Base-by-base conservation (phyloP, 2,329 filamentous ascomycete species). In the Colletotrichum sp. region DNA sequence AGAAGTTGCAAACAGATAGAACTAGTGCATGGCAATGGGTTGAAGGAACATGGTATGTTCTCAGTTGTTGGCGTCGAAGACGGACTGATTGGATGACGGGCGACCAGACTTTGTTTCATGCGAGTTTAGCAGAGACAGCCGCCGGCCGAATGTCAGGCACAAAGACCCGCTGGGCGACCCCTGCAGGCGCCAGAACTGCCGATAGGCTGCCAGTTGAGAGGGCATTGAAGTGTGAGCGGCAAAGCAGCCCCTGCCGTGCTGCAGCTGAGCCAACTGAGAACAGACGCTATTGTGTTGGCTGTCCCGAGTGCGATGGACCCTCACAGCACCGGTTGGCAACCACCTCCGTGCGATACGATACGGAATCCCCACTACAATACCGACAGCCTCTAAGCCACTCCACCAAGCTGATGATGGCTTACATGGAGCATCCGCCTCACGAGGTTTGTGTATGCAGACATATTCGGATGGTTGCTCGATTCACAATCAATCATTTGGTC, bases 41-140 rank as follows among this genome's bases (percentile, higher is more conserved):
- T 72, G 48, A 55, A 75, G 66, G 67, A 55, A 64, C 63, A 70
- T 32, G 60, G 66, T 61, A 75, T 30, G 30, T 76, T 71, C 72
- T 76, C 74, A 76, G 71, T 70, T 75, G 58, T 34, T 36, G 72
- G 48, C 34, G 36, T 30, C 24, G 52, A 75, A 5, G 60, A 52
- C 43, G 61, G 55, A 63, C 71, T 71, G 72, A 76, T 76, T 76
- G 74, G 74, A 76, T 58, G 67, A 67, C 30, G 63, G 61, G 60
- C 52, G 52, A 71, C 30, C 58, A 65, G 58, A 34, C 71, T 30
- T 34, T 67, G 74, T 76, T 76, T 76, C 74, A 75, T 70, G 57
- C 66, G 30, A 61, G 71, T 76, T 75, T 76, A 66, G 71, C 28
- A 73, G 48, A 73, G 74, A 76, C 72, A 77, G 66, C 71, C 74